Conservation (phyloP, 116 monocot species). For the Cymodocea nodosa region DNA sequence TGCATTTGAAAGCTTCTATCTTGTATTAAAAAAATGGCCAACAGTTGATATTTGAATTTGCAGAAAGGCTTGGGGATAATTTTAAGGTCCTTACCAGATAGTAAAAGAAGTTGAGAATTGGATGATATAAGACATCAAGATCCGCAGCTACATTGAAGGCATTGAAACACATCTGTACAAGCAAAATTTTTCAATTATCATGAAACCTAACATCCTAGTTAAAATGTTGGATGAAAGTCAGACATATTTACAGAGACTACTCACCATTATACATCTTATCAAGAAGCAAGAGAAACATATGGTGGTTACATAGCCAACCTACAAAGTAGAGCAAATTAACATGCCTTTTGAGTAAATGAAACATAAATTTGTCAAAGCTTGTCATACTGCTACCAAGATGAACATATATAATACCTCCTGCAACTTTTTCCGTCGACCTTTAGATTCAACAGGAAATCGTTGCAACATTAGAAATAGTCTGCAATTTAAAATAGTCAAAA, state of each 20-base stretch:
- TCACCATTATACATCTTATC: constrained; percentile 71
- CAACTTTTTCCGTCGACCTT: constrained; percentile 81
- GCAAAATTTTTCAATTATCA: neutral
- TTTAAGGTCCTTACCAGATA: constrained; percentile 46
- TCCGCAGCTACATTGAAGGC: constrained; percentile 76
- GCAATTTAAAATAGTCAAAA: neutral
- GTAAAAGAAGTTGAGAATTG: constrained; percentile 77
- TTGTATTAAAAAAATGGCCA: neutral
- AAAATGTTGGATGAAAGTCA: neutral
- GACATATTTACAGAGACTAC: constrained; percentile 1
- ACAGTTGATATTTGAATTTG: neutral
- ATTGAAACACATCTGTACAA: constrained; percentile 70
- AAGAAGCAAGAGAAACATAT: constrained; percentile 89
- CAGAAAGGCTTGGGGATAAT: neutral
- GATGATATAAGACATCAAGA: constrained; percentile 71
- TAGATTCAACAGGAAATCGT: constrained; percentile 80
- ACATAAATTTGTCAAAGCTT: neutral
- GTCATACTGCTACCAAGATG: neutral
- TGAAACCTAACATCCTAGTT: neutral
- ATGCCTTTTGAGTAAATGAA: too few species aligned
- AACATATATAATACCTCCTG: constrained; percentile 54
- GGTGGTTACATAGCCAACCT: constrained; percentile 89
- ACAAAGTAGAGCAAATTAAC: constrained; percentile 2
- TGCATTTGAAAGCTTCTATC: neutral
- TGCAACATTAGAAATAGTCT: constrained; percentile 94